A percentile compares a stretch with the other conserved stretches of the same genome.
Evolutionary conservation across 1,284 basidiomycete genomes (phyloP).

Genomic region (Cutaneotrichosporon mucoides): DNA sequence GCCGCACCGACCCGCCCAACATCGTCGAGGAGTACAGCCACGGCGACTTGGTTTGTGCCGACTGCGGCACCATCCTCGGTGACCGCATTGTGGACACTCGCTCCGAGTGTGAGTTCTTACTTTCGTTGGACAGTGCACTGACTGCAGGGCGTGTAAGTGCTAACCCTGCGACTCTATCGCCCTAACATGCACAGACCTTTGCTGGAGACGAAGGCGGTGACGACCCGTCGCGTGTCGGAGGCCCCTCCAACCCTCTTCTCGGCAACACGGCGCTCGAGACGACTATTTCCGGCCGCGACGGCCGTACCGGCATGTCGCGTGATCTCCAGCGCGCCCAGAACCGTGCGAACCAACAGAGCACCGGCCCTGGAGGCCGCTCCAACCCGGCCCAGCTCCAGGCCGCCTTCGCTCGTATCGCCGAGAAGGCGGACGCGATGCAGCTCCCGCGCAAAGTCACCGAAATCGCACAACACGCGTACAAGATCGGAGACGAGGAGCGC

Average conservation of each 20-base stretch:
- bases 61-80: constrained; percentile 91
- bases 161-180: too few species aligned
- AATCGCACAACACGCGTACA: constrained; percentile 80
- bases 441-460: constrained; percentile 78
- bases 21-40: constrained; percentile 96
- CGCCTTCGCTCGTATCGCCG: constrained; percentile 89
- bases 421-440: constrained; percentile 89
- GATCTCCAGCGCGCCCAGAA: constrained; percentile 80
- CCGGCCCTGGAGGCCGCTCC: constrained; percentile 64
- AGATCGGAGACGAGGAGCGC: constrained; percentile 88
- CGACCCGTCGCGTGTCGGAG: constrained; percentile 99
- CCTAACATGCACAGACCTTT: constrained; percentile 67
- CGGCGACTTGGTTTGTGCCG: constrained; percentile 95
- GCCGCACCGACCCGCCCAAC: constrained; percentile 84
- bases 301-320: constrained; percentile 84
- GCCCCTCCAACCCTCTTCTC: constrained; percentile 85
- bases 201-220: constrained; percentile 95
- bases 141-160: constrained; percentile 64
- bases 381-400: constrained; percentile 85
- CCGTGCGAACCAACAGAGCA: constrained; percentile 62
- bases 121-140: neutral
- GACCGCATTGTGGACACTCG: constrained; percentile 96
- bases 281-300: constrained; percentile 89
- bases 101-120: constrained; percentile 72
- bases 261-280: constrained; percentile 61